Evolutionary conservation across 2,329 filamentous ascomycete species (phyloP).

Genomic region (Xylariales sp.): DNA sequence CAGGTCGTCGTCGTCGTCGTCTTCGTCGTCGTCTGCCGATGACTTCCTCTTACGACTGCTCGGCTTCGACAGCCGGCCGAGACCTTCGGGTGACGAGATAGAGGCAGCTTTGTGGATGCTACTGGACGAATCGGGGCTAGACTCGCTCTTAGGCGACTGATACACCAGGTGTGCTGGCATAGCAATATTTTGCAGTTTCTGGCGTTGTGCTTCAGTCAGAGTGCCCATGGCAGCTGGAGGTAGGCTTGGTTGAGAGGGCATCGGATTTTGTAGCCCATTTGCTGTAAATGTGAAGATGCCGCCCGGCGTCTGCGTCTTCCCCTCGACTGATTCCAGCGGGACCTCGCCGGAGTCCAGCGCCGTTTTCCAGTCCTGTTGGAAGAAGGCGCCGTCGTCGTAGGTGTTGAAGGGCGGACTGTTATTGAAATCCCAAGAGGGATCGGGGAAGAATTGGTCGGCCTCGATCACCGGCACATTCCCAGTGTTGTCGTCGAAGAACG

Average conservation of each 20-base stretch:
- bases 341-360: conserved; percentile 11
- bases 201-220: conserved; percentile 55
- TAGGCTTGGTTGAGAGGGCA: conserved; percentile 21
- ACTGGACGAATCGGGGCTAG: conserved; percentile 54
- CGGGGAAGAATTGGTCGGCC: conserved; percentile 28
- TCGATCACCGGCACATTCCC: conserved; percentile 13
- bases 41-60: conserved; percentile 65
- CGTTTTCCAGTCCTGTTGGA: conserved; percentile 25
- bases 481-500: conserved; percentile 23
- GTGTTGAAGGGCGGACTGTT: conserved; percentile 43
- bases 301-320: conserved; percentile 18
- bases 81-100: conserved; percentile 57
- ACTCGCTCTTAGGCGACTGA: conserved; percentile 52
- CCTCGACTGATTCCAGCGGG: conserved; percentile 23
- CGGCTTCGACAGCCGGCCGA: conserved; percentile 38
- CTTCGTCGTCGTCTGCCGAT: conserved; percentile 50
- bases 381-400: conserved; percentile 32
- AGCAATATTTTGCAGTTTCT: conserved; percentile 58
- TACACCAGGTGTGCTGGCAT: conserved; percentile 62
- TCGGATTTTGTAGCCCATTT: conserved; percentile 17
- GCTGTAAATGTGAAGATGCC: conserved; percentile 11
- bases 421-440: conserved; percentile 44
- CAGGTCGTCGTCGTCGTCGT: conserved; percentile 58
- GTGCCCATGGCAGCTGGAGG: conserved; percentile 29
- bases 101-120: conserved; percentile 40